Evolutionary conservation across 805 yeast species (phyloP).

Genomic region (Dipodascopsis uninucleata): DNA sequence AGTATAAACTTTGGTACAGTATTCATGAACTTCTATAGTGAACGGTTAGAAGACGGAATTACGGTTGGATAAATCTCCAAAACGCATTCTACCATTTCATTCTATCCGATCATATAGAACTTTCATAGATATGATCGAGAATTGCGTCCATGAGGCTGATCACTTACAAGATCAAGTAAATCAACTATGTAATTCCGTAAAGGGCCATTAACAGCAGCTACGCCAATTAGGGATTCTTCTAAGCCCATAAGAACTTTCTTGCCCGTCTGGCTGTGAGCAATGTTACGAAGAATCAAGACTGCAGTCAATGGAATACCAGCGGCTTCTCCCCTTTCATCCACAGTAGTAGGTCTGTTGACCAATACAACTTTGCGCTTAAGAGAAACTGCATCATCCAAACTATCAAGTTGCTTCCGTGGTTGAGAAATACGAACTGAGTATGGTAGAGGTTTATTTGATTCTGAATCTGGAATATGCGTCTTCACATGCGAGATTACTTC

Average conservation of each 20-base stretch:
- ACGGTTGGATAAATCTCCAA: too few species aligned
- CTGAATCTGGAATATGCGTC: conserved; percentile 29
- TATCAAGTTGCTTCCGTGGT: background rate
- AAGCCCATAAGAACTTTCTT: conserved; percentile 26
- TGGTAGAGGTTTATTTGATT: conserved; percentile 14
- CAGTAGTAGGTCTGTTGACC: conserved; percentile 21
- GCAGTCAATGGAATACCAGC: conserved; percentile 35
- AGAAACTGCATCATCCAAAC: too few species aligned
- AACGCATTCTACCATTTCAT: too few species aligned
- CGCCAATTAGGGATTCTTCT: conserved; percentile 19
- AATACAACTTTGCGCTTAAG: conserved; percentile 5
- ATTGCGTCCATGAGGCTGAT: too few species aligned
- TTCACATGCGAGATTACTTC: conserved; percentile 23
- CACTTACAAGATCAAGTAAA: conserved; percentile 22
- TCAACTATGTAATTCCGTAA: conserved; percentile 27
- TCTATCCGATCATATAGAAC: too few species aligned
- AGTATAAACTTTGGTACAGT: too few species aligned
- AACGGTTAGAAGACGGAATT: too few species aligned
- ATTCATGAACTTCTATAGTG: too few species aligned
- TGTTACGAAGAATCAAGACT: conserved; percentile 37
- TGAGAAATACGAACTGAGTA: conserved; percentile 3
- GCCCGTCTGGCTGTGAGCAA: conserved; percentile 35
- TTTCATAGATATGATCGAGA: too few species aligned
- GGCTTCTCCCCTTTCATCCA: conserved; percentile 32
- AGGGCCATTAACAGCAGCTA: conserved; percentile 29